phyloP scores from a whole-genome alignment of 495 filamentous ascomycete genomes.

The Aspergillus nanangensis region DNA sequence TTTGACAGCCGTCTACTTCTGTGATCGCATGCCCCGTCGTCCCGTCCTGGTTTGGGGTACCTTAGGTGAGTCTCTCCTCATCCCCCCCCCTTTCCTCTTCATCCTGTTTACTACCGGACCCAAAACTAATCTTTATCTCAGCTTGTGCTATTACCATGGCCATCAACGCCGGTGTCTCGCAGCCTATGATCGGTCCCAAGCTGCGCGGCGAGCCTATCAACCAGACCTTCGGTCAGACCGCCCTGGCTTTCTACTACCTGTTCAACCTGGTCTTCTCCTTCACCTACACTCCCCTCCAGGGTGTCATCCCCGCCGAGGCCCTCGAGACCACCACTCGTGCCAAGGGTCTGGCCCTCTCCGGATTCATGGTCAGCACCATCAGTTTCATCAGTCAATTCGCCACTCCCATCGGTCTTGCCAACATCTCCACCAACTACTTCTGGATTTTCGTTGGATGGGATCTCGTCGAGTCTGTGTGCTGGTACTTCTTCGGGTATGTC shows the following conservation, averaged over 20 bases:
- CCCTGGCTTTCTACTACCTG: slow-evolving; percentile 63
- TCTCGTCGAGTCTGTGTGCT: slow-evolving; percentile 45
- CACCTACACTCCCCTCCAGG: slow-evolving; percentile 67
- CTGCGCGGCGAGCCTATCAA: slow-evolving; percentile 27
- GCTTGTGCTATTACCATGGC: slow-evolving; percentile 46
- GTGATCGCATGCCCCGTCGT: slow-evolving; percentile 61
- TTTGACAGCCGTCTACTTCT: slow-evolving; percentile 59
- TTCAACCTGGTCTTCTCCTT: slow-evolving; percentile 64
- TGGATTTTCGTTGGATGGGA: slow-evolving; percentile 63
- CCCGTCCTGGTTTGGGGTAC: slow-evolving; percentile 57
- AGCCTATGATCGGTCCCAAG: slow-evolving; percentile 34
- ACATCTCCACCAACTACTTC: slow-evolving; percentile 56
- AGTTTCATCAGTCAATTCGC: slow-evolving; percentile 59
- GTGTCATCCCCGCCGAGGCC: slow-evolving; percentile 65
- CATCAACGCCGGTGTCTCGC: slow-evolving; percentile 32
- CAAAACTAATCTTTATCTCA: slow-evolving; percentile 10
- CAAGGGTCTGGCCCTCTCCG: slow-evolving; percentile 59
- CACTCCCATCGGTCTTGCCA: slow-evolving; percentile 50
- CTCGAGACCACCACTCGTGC: slow-evolving; percentile 60
- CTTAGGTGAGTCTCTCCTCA: slow-evolving; percentile 45
- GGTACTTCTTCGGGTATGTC: slow-evolving; percentile 59
- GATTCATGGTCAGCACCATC: slow-evolving; percentile 54
- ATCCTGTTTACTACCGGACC: no score
- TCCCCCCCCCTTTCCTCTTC: no score
- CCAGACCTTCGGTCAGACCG: slow-evolving; percentile 47